phyloP scores from a whole-genome alignment of 441 rosid genomes.

The Isatis lusitanica region DNA sequence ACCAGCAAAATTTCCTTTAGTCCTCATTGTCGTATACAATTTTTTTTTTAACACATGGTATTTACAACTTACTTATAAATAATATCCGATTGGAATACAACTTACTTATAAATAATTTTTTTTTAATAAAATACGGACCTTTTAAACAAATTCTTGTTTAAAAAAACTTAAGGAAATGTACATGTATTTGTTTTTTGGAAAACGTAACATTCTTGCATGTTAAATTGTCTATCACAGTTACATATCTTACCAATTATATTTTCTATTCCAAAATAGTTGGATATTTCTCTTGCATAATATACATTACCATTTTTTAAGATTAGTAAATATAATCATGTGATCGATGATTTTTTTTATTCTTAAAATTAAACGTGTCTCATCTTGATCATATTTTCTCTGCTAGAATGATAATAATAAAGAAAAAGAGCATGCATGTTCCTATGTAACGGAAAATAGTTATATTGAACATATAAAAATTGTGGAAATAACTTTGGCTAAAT shows the following conservation, averaged over 20 bases:
- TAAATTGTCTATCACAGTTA: background rate
- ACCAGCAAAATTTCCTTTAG: too few relatives aligned
- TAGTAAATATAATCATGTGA: background rate
- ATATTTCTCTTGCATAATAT: background rate
- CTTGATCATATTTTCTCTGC: background rate
- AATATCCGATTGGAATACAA: too few relatives aligned
- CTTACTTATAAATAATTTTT: too few relatives aligned
- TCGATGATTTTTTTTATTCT: background rate
- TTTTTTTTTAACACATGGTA: background rate
- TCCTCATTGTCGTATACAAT: too few relatives aligned
- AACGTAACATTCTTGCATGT: background rate
- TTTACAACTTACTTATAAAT: too few relatives aligned
- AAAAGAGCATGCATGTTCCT: background rate
- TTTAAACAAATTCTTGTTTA: background rate
- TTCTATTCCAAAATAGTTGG: background rate
- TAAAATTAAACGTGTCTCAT: background rate
- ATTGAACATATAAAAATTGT: background rate
- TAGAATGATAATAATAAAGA: background rate
- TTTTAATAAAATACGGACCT: too few relatives aligned
- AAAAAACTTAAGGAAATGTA: background rate
- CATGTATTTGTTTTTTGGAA: background rate
- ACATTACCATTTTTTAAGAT: background rate
- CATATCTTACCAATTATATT: background rate
- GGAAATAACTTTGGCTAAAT: background rate
- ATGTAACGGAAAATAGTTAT: background rate